Percentiles rank a stretch among this genome's conserved stretches.
Conservation (phyloP, 441 rosid species). For the Euphorbia corollata region DNA sequence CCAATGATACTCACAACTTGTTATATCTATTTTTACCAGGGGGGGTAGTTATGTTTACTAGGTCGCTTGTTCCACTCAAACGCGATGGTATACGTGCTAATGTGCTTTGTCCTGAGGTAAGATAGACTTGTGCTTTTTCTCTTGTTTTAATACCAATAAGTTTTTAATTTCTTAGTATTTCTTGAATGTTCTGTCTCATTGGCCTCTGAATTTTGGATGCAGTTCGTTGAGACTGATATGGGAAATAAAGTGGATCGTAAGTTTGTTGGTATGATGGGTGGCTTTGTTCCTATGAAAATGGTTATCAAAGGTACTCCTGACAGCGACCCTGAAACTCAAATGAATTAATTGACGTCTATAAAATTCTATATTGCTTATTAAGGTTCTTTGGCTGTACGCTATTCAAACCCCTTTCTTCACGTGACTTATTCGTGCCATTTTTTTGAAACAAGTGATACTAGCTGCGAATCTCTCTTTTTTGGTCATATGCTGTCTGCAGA, state of each 20-base stretch:
- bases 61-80: conserved; percentile 54
- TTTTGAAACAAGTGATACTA: background rate
- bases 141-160: background rate
- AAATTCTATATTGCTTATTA: background rate
- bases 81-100: conserved; percentile 79
- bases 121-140: conserved; percentile 9
- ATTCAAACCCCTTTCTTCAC: background rate
- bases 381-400: background rate
- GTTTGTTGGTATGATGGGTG: conserved; percentile 46
- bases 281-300: conserved; percentile 70
- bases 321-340: background rate
- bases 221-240: conserved; percentile 80
- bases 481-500: background rate
- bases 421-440: background rate
- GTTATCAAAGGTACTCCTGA: conserved; percentile 60
- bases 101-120: conserved; percentile 98
- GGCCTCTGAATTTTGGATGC: conserved; percentile 27
- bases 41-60: conserved; percentile 81
- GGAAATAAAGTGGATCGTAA: conserved; percentile 22
- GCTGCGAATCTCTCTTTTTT: too few relatives aligned
- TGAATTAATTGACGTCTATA: background rate
- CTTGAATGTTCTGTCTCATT: conserved; percentile 9
- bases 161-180: background rate
- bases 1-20: conserved; percentile 10
- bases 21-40: conserved; percentile 28